Conservation (phyloP, 2,329 filamentous ascomycete species). For the Iodosphaeria phyllophila region DNA sequence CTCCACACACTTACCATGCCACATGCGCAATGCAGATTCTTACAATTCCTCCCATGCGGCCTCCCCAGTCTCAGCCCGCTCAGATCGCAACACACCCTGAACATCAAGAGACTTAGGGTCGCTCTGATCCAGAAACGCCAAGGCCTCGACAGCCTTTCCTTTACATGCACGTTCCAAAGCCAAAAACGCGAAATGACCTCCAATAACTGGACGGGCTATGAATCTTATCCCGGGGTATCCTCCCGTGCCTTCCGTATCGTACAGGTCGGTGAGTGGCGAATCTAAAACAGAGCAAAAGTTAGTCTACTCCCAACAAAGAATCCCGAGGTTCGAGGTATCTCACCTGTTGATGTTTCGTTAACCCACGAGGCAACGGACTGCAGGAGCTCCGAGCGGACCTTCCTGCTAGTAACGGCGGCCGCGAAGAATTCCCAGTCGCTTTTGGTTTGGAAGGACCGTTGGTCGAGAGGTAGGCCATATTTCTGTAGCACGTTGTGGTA, state of each 20-base stretch:
- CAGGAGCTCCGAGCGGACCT: conserved; percentile 52
- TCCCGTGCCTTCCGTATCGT: conserved; percentile 61
- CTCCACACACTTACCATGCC: no score
- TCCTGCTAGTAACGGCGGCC: conserved; percentile 54
- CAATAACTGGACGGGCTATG: conserved; percentile 67
- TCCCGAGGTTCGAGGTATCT: conserved; percentile 7
- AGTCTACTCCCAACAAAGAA: not conserved
- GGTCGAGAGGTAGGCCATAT: conserved; percentile 70
- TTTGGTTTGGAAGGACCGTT: conserved; percentile 68
- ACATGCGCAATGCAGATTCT: no score
- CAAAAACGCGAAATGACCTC: conserved; percentile 71
- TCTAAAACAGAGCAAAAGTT: conserved; percentile 20
- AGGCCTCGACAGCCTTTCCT: conserved; percentile 40
- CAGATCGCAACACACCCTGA: conserved; percentile 12
- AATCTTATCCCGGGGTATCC: conserved; percentile 59
- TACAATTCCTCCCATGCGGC: no score
- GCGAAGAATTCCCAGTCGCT: conserved; percentile 87
- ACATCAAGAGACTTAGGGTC: conserved; percentile 16
- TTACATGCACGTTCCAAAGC: conserved; percentile 66
- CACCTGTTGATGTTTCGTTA: conserved; percentile 58
- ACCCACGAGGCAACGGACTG: conserved; percentile 62
- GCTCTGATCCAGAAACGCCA: conserved; percentile 28
- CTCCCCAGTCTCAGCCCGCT: no score
- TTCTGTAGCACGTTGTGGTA: conserved; percentile 62
- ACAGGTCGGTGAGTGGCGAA: conserved; percentile 63